Base-by-base conservation (phyloP, 1,284 basidiomycete species). In the Leccinum ponderosum region DNA sequence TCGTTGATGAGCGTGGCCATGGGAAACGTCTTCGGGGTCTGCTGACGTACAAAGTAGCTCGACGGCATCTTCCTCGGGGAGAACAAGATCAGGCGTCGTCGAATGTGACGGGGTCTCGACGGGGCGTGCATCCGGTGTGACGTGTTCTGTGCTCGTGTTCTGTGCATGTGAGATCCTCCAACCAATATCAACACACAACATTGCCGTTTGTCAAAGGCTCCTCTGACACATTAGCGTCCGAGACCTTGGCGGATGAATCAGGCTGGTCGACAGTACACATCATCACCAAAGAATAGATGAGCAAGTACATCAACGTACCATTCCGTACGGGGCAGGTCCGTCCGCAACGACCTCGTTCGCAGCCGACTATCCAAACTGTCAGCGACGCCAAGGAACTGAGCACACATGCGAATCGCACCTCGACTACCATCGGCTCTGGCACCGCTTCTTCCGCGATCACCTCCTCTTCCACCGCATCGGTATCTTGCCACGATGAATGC, bases 11-110 rank as follows among this genome's bases (percentile, higher is more conserved):
- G 25, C 15, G 17, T 17, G 47, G 7, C 17, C 22, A 6, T 33
- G 8, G 3, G 4, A 6, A 29, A 3, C 15, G 14, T 57, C 20
- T 37, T 31, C 51, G 33, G 53, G 5, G 3, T 35, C 15, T 15
- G 6, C 25, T 0, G 50, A 39, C 7, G 27, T 15, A 27, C 44
- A 58, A 25, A 15, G 8, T 14, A 14, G 52, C 27, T 54, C 44
- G 33, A 7, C 6, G 1, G 5, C 17, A 31, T 55, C 55, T 8
- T 60, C 55, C 17, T 69, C 61, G 12, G 68, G 69, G 3, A 69
- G 54, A 31, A 69, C 1, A 11, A 68, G 70, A 17, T 71, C 55
- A n/a, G 69, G 65, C 3, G 67, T 65, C 4, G 54, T 53, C 14
- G 15, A 2, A 27, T 25, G 15, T 25, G 58, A 60, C 27, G 12